A percentile compares a stretch with the other conserved stretches of the same genome.
Evolutionary conservation across 2,329 filamentous ascomycete genomes (phyloP).

Genomic region (Diaporthe citriasiana): DNA sequence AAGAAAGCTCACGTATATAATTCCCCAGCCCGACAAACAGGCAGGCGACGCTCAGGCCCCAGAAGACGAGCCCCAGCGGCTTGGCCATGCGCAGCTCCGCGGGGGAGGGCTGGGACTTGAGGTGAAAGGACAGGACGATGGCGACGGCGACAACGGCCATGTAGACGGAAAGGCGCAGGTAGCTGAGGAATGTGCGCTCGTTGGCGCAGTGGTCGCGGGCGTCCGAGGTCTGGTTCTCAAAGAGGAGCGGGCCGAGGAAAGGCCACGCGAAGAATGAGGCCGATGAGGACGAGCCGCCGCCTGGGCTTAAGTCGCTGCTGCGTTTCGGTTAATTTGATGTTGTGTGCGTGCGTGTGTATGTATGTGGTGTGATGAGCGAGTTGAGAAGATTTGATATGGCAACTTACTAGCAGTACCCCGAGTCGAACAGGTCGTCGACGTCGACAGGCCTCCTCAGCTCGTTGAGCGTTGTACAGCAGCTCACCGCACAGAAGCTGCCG

Average conservation of each 20-base stretch:
- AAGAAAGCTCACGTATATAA: conserved; percentile 77
- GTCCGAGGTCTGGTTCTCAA: conserved; percentile 81
- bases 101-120: conserved; percentile 78
- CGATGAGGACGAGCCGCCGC: neutral
- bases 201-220: conserved; percentile 85
- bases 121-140: conserved; percentile 93
- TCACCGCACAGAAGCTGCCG: conserved; percentile 46
- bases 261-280: conserved; percentile 72
- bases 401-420: conserved; percentile 44
- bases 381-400: neutral
- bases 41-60: conserved; percentile 83
- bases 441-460: conserved; percentile 60
- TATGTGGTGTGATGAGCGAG: neutral
- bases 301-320: conserved; percentile 22
- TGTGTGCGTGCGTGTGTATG: neutral
- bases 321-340: neutral
- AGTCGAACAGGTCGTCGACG: conserved; percentile 52
- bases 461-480: conserved; percentile 58
- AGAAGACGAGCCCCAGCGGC: conserved; percentile 90
- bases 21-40: conserved; percentile 84
- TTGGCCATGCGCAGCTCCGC: conserved; percentile 83
- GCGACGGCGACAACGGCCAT: conserved; percentile 91
- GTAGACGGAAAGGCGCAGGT: conserved; percentile 89
- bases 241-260: conserved; percentile 76
- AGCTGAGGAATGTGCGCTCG: conserved; percentile 89